phyloP scores from a whole-genome alignment of 2,329 filamentous ascomycete species.

The Myrmaecium sp. region DNA sequence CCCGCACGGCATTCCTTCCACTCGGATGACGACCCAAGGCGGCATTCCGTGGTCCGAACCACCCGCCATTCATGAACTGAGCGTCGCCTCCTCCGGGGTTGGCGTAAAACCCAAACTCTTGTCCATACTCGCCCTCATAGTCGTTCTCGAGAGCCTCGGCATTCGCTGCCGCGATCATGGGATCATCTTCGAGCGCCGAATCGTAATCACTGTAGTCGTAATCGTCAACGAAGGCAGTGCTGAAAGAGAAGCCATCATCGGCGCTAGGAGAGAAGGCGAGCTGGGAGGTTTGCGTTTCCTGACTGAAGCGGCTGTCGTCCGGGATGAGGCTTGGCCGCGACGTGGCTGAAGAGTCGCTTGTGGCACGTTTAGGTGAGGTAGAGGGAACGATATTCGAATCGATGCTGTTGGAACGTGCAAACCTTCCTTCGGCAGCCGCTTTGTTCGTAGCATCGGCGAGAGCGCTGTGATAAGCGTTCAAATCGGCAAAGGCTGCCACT shows the following conservation, averaged over 20 bases:
- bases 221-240: slow-evolving; percentile 22
- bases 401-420: slow-evolving; percentile 42
- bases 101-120: slow-evolving; percentile 94
- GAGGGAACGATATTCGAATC: slow-evolving; percentile 11
- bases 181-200: slow-evolving; percentile 45
- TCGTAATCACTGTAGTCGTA: slow-evolving; percentile 42
- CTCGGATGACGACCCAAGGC: slow-evolving; percentile 48
- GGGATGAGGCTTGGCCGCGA: slow-evolving; percentile 29
- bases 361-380: slow-evolving; percentile 15
- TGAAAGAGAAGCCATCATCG: slow-evolving; percentile 16
- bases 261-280: slow-evolving; percentile 19
- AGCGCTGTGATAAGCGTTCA: slow-evolving; percentile 59
- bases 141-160: slow-evolving; percentile 86
- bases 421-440: slow-evolving; percentile 60
- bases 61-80: slow-evolving; percentile 65
- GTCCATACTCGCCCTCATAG: slow-evolving; percentile 83
- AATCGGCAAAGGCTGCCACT: slow-evolving; percentile 1
- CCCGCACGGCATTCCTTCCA: slow-evolving; percentile 45
- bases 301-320: slow-evolving; percentile 32
- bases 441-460: slow-evolving; percentile 66
- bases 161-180: slow-evolving; percentile 88
- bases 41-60: slow-evolving; percentile 63
- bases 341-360: slow-evolving; percentile 14
- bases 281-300: too few relatives aligned
- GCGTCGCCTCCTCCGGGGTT: slow-evolving; percentile 30